Evolutionary conservation across 1,139 yeast species (phyloP), one percentile per base, ranked within the genome.

Genomic region (Magnusiomyces ingens): DNA sequence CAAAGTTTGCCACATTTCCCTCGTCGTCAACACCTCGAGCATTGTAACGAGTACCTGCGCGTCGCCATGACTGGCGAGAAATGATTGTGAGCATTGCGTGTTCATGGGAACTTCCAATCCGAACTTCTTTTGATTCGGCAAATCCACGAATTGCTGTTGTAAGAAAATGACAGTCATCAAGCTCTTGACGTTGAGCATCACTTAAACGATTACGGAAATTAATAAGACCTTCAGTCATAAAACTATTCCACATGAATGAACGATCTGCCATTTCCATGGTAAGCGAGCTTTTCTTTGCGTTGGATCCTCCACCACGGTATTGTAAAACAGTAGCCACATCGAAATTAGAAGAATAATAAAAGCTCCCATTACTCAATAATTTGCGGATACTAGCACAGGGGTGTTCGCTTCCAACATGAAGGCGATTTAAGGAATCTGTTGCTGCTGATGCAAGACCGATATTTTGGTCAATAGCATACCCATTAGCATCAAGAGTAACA

Each of bases 191-290:
- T 47, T 82, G 80, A 21, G 71, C 76, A 2, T 76, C 73, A 41
- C 85, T 90, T 55, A 90, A 70, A 57, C 85, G 84, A 55, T 84
- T 76, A 56, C 96, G 75, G 67, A 86, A 91, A 52, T 78, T 76
- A 58, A 88, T 76, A 57, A 94, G 77, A 58, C 91, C 96, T 55
- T 83, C 79, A 82, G 91, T 84, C 82, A 94, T 80, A 67, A 87
- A 93, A 5, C 85, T 79, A 67, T 94, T 94, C 99, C 99, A 94
- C 97, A 93, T 90, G 65, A 86, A 93, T 60, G 91, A 93, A 55
- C 81, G 82, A 65, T 85, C 91, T 59, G 65, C 62, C 36, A 66
- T 59, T 43, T 64, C 65, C 15, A 75, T 66, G 54, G 79, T 75
- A 48, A 79, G 59, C 4, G 77, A 68, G n/a, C n/a, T n/a, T 60